Evolutionary conservation across 2,329 filamentous ascomycete species (phyloP), one percentile per base, ranked within the genome.

Genomic region (Exophiala mesophila): DNA sequence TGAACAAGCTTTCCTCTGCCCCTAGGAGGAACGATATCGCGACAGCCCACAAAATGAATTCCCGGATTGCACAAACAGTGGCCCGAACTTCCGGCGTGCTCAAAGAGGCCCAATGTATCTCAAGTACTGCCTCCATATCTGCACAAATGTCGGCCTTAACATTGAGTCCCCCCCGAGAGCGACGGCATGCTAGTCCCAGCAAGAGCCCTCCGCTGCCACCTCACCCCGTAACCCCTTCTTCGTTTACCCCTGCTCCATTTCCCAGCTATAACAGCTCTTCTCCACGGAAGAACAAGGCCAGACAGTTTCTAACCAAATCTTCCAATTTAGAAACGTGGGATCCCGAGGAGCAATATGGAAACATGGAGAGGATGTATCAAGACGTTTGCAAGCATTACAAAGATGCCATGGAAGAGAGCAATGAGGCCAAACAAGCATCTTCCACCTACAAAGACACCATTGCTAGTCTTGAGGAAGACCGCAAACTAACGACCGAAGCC

Each of bases 241-340:
- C 60, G 19, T 57, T 44, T 50, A 55, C 43, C 54, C 57, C 42
- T 44, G 48, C 34, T 48, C 40, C 54, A 53, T 68, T 69, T 46
- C 65, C 53, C 24, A 56, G 49, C 37, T 33, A 38, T 13, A 54
- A 44, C 41, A 50, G 45, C 28, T 60, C 53, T 46, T 52, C 57
- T 45, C 58, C 60, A 35, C 45, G 50, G 62, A 53, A 59, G 63
- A 53, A 46, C 54, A 61, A 60, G 35, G 74, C 76, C 52, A 62
- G 61, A 10, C 15, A 61, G 1, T 89, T 75, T 70, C 71, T 90
- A 57, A 82, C 76, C 53, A 84, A 81, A 69, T 69, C 82, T 72
- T 87, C 88, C 80, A 83, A 86, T 74, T 67, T 65, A 66, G 69
- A 76, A 86, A 84, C 77, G 57, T 90, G 83, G 76, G 88, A 96